Evolutionary conservation across 225 moss, liverwort and hornwort species (phyloP), one percentile per base, ranked within the genome.

Genomic region (Sphagnum contortum): DNA sequence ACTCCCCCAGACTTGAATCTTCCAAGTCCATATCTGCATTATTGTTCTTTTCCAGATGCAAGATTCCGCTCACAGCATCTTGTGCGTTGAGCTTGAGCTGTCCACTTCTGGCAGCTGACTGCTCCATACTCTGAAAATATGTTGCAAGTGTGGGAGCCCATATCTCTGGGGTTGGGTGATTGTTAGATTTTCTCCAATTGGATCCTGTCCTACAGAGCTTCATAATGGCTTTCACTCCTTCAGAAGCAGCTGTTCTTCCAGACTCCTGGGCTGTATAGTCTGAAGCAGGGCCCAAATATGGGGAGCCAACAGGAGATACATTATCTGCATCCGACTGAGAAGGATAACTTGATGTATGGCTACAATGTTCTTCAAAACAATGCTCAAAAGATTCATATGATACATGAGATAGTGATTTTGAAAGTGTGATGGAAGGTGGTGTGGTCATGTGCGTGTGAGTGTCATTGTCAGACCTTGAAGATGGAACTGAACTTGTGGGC

Each of bases 91-190:
- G 5, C 9, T 52, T 9, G 9, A 6, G 7, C 52, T 5, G 52
- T 52, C 52, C 71, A 69, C 69, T 69, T 66, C 77, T 60, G 4
- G 77, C 71, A 12, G 81, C 74, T 52, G 52, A 6, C 52, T 52
- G 52, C 57, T 81, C 81, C 7, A 81, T 63, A 49, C 81, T 71
- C 8, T 92, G 91, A 47, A 92, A 84, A 48, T 89, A 92, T 0
- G 91, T 82, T 48, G 89, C 74, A 8, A 92, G 82, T 8, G 91
- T 89, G 63, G 91, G 89, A 3, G 89, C 89, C 89, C 89, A 92
- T 82, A 92, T 84, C 62, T 92, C 91, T 10, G 87, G 87, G 44
- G 66, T 77, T 12, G 47, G 7, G 11, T 71, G 67, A 1, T 74
- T 74, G 70, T 77, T 85, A 45, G 70, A 70, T 63, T 75, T 91